Evolutionary conservation across 2,329 filamentous ascomycete genomes (phyloP).

Genomic region (Macrophomina phaseolina): DNA sequence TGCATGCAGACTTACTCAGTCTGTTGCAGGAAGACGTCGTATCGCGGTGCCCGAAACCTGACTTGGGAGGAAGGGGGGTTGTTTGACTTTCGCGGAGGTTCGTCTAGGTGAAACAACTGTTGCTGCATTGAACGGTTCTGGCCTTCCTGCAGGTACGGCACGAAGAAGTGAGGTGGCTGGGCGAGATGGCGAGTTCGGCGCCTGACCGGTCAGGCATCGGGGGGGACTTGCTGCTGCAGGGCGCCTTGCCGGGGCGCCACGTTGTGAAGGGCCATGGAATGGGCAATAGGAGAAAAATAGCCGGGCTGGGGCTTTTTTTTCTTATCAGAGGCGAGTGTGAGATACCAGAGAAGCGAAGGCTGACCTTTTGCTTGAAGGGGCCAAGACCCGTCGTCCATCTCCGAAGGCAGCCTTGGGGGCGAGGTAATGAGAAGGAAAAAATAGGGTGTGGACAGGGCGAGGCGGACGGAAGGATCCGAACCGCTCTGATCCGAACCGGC

Average conservation of each 20-base stretch:
- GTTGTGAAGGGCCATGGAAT: too few relatives aligned
- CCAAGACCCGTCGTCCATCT: not conserved
- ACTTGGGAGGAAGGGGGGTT: too few relatives aligned
- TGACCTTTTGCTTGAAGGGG: not conserved
- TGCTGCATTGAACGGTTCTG: not conserved
- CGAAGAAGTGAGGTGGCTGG: constrained; percentile 3
- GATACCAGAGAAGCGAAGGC: not conserved
- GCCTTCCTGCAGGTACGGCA: not conserved
- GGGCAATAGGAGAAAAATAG: too few relatives aligned
- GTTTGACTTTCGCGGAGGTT: not conserved
- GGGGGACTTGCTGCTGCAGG: not conserved
- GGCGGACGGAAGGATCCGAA: constrained; percentile 16
- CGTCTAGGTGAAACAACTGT: constrained; percentile 17
- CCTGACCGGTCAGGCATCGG: constrained; percentile 21
- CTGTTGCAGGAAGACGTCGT: not conserved
- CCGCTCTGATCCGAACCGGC: not conserved
- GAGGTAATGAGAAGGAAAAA: not conserved
- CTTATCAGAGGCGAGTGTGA: not conserved
- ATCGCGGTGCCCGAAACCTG: too few relatives aligned
- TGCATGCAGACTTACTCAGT: not conserved
- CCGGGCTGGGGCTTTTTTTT: not conserved
- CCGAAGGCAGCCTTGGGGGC: not conserved
- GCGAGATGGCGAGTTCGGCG: not conserved
- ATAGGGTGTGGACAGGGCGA: constrained; percentile 2
- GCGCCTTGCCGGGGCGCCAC: constrained; percentile 4